Percentiles rank a stretch among this genome's conserved stretches.
These are phyloP conservation scores for Gossypium herbaceum DNA, from an alignment of 345 rosid genomes.

Conservation along the genomic window DNA sequence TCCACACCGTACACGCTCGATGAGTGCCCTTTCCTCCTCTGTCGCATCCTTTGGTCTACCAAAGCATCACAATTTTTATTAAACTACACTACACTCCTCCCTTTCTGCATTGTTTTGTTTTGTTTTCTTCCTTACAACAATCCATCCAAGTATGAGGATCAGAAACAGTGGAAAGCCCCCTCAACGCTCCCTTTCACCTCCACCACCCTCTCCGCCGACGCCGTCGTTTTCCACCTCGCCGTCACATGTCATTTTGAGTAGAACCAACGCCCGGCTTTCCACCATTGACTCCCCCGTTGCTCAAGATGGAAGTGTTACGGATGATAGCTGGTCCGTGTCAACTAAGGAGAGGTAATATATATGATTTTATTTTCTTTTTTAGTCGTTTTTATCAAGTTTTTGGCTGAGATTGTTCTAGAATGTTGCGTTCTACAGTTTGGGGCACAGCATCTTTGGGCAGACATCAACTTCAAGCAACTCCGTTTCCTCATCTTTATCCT, in stretches of 20 bases:
- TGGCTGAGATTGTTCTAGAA: neutral
- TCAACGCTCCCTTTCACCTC: conserved; percentile 8
- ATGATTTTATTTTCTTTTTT: neutral
- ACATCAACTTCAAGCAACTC: conserved; percentile 3
- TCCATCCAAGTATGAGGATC: neutral
- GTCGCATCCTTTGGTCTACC: neutral
- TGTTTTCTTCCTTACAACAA: neutral
- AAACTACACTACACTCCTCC: neutral
- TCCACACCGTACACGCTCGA: neutral
- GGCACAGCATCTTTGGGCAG: neutral
- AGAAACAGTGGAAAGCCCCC: neutral
- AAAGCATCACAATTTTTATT: neutral
- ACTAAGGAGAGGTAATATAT: neutral
- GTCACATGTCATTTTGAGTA: conserved; percentile 8
- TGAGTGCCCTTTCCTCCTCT: neutral
- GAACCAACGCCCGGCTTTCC: conserved; percentile 16
- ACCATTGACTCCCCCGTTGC: neutral
- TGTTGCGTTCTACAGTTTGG: neutral
- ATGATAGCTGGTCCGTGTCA: neutral
- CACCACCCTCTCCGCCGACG: neutral
- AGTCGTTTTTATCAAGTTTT: neutral
- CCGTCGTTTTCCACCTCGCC: neutral
- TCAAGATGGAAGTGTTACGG: neutral
- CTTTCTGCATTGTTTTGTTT: neutral
- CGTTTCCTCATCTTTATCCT: conserved; percentile 3